Evolutionary conservation across 2,329 filamentous ascomycete genomes (phyloP), one percentile per base, ranked within the genome.

Genomic region (Hymenoscyphus linearis): DNA sequence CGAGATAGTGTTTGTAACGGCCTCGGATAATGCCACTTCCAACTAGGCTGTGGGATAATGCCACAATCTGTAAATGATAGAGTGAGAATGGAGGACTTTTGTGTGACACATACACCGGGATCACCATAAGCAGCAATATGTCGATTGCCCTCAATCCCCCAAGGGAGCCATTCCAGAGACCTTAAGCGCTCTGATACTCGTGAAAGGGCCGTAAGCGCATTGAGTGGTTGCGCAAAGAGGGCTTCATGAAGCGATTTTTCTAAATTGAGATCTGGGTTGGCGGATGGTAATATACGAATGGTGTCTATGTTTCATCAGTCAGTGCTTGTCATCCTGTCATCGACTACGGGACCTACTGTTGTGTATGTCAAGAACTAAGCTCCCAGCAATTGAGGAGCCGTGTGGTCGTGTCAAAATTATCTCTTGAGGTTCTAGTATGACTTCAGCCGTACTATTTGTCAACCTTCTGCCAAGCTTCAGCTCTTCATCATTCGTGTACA

Each of bases 101-200:
- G n/a, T 13, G 44, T 58, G 12, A 36, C 26, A 57, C 56, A 47
- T 34, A 58, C 56, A 18, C 40, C 40, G 27, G 25, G 25, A 50
- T 35, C 40, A 26, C 47, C 27, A 18, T 16, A 27, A 13, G 31
- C 13, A 18, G 31, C 56, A 22, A 58, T 52, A 22, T 52, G 56
- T 7, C 10, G 26, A 25, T 34, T 25, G 27, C 56, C 56, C 27
- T 58, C 27, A 16, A 27, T 52, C 5, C 40, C 40, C 44, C 37
- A 50, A 40, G 56, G 37, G 18, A 58, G 31, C 56, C 37, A 58
- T 35, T 27, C 40, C 16, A 58, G 22, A 47, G 26, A 50, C 34
- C 27, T 50, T 13, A 50, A 50, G 18, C 44, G 44, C 18, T 50
- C 44, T 50, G 13, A 36, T 26, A 40, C 40, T 14, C 18, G 54